phyloP scores from a whole-genome alignment of 805 yeast species.

The Kockiozyma suomiensis region DNA sequence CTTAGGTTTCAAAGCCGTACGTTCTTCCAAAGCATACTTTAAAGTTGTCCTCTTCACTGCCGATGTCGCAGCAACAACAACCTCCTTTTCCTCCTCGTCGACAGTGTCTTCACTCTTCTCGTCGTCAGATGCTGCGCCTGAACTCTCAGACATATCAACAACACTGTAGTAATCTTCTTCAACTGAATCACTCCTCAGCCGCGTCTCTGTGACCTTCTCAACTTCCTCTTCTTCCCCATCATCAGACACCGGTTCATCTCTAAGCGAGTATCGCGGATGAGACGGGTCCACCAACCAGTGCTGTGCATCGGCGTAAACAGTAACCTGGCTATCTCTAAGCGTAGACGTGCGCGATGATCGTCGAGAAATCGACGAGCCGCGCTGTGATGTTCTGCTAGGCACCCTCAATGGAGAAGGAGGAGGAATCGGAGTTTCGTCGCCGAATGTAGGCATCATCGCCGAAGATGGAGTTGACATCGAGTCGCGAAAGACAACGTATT shows the following conservation, averaged over 20 bases:
- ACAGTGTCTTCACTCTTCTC: neutral
- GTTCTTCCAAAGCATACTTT: neutral
- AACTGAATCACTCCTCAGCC: neutral
- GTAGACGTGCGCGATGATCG: conserved; percentile 15
- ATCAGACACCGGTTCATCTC: conserved; percentile 16
- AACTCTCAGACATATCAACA: neutral
- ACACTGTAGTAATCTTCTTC: conserved; percentile 14
- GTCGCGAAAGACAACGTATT: neutral
- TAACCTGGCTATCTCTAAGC: conserved; percentile 23
- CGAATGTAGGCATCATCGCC: neutral
- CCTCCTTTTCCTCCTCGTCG: conserved; percentile 1
- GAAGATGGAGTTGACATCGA: neutral
- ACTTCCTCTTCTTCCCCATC: conserved; percentile 8
- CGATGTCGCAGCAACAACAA: neutral
- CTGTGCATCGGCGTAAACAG: conserved; percentile 10
- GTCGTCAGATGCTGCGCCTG: neutral
- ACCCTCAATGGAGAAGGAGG: conserved; percentile 8
- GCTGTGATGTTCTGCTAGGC: neutral
- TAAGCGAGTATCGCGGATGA: neutral
- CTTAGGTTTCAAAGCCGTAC: conserved; percentile 6
- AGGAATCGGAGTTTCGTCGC: neutral
- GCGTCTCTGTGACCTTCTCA: conserved; percentile 4
- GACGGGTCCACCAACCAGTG: neutral
- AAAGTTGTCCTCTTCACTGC: neutral
- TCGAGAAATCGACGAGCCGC: neutral